These are phyloP conservation scores for Cardamine occulta DNA, from an alignment of 345 rosid species.

Conservation along the genomic window DNA sequence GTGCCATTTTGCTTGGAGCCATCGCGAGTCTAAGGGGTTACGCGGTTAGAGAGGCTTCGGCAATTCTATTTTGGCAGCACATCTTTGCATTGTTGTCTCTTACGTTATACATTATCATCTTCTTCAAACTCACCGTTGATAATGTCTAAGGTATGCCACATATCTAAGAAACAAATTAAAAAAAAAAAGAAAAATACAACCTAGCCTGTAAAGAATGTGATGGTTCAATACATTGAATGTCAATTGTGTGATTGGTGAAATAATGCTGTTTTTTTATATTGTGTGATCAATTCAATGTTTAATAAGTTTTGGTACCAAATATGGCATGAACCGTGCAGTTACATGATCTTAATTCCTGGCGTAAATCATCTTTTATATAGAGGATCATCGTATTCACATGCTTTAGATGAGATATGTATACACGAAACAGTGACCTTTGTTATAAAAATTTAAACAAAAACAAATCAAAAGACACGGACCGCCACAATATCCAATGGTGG, in stretches of 20 bases:
- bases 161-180: neutral
- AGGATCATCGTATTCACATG: conserved; percentile 37
- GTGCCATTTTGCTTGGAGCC: conserved; percentile 91
- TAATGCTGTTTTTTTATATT: neutral
- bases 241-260: conserved; percentile 27
- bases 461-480: conserved; percentile 18
- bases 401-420: conserved; percentile 3
- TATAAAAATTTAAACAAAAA: conserved; percentile 1
- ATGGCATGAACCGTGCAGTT: conserved; percentile 30
- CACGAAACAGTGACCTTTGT: conserved; percentile 27
- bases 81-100: conserved; percentile 76
- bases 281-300: neutral
- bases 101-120: conserved; percentile 67
- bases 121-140: conserved; percentile 61
- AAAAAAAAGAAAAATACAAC: neutral
- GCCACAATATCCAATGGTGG: conserved; percentile 32
- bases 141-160: conserved; percentile 25
- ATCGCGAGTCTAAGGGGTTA: conserved; percentile 89
- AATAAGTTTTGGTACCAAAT: conserved; percentile 12
- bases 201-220: conserved; percentile 21
- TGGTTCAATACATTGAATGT: neutral
- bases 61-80: conserved; percentile 95
- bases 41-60: conserved; percentile 86
- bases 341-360: conserved; percentile 11
- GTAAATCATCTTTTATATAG: neutral